phyloP scores from a whole-genome alignment of 176 grass and related monocot species.

The Poa annua region DNA sequence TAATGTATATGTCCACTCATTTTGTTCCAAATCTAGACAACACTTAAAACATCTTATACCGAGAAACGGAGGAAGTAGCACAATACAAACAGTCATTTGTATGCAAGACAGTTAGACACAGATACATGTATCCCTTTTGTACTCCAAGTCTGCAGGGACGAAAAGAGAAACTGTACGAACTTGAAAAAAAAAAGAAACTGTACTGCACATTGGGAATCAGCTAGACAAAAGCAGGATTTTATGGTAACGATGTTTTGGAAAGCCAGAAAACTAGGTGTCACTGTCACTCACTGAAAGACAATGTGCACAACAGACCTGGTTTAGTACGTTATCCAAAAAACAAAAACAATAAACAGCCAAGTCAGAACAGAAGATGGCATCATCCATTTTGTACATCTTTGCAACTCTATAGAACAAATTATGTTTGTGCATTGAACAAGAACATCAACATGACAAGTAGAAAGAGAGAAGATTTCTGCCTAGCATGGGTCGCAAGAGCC shows the following conservation, averaged over 20 bases:
- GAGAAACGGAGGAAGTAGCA: background rate
- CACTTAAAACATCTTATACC: too few species aligned
- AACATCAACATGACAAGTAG: background rate
- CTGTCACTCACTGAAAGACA: background rate
- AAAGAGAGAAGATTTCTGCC: constrained; percentile 27
- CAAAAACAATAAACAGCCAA: background rate
- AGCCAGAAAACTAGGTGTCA: background rate
- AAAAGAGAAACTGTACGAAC: background rate
- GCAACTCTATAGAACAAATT: too few species aligned
- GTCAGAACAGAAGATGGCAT: background rate
- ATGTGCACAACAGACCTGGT: background rate
- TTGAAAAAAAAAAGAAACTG: background rate
- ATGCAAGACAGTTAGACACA: background rate
- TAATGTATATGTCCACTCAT: too few species aligned
- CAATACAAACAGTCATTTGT: background rate
- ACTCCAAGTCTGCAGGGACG: background rate
- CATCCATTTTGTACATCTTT: too few species aligned
- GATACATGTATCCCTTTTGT: background rate
- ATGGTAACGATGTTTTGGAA: background rate
- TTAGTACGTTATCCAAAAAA: background rate
- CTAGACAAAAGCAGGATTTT: background rate
- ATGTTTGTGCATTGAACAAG: background rate
- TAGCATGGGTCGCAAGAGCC: constrained; percentile 34
- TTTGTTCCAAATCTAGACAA: too few species aligned
- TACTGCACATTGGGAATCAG: background rate